Base-by-base conservation (phyloP, 257 asterid genomes). In the Leonotis leonurus region DNA sequence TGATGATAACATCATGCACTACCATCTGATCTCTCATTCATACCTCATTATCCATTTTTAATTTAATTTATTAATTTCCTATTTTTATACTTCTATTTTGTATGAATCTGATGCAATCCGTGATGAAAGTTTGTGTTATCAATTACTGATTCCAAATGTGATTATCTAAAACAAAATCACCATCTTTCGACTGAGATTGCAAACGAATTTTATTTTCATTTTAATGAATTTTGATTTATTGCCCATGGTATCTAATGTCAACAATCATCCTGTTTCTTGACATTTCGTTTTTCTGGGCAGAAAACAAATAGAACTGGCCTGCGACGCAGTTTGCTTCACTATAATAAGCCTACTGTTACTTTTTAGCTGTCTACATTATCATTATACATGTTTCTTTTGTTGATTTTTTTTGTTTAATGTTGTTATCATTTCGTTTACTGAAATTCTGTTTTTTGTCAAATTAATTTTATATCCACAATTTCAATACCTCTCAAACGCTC, bases 181-280 rank as follows among this genome's bases (percentile, higher is more conserved):
- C 85, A 89, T 89, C 91, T 86, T 86, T 89, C 85, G 89, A 66
- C 88, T 89, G 97, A 78, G 95, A 78, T 79, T 84, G 91, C 81
- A 53, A 3, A 1, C 3, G n/a, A 3, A 7, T 32, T 41, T 17
- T 13, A 16, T 37, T 48, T 33, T 24, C 5, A 6, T 10, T 26
- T 1, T 6, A 30, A 32, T 65, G 12, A 6, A 17, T 18, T 33
- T 21, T 5, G 33, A 45, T 17, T 13, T 5, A n/a, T n/a, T 4
- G 96, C 94, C 79, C 59, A 27, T 65, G 78, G 84, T 79, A 79
- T 72, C 84, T 79, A 73, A 77, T 83, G 79, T 66, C 77, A 81
- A 68, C 84, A 35, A 68, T 62, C 1, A 18, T 8, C 11, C 10
- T n/a, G 77, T 85, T 44, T 69, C 77, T 74, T 84, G 83, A 16